Evolutionary conservation across 352 stramenopile genomes (phyloP).

Genomic region (Aphanomyces astaci): DNA sequence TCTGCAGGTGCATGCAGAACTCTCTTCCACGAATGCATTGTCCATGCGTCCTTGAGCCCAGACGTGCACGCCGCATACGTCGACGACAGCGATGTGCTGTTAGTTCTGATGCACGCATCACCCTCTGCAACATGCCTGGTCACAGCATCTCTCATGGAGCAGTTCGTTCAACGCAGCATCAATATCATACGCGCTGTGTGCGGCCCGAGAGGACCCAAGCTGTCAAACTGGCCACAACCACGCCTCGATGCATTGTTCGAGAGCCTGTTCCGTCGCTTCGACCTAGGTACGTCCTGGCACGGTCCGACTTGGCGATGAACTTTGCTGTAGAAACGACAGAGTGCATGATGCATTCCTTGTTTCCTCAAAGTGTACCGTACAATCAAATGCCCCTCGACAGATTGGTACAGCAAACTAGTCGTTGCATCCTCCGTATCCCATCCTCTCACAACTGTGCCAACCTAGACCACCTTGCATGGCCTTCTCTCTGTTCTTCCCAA

Average conservation of each 20-base stretch:
- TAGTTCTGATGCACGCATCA: slow-evolving; percentile 2
- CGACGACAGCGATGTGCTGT: slow-evolving; percentile 16
- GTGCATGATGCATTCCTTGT: not conserved
- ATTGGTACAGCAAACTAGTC: not conserved
- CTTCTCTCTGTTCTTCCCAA: not conserved
- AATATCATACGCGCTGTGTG: not conserved
- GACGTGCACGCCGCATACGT: not conserved
- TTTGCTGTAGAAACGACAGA: not conserved
- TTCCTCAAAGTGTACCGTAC: not conserved
- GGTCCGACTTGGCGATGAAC: not conserved
- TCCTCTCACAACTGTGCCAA: too few relatives aligned
- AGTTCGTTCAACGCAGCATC: slow-evolving; percentile 5
- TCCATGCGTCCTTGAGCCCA: slow-evolving; percentile 30
- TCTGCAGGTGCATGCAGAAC: slow-evolving; percentile 42
- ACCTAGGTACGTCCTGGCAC: not conserved
- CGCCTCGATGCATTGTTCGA: not conserved
- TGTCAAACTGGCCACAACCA: not conserved
- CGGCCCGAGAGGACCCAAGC: slow-evolving; percentile 5
- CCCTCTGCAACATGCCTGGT: not conserved
- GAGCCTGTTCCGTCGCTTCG: not conserved
- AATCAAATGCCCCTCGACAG: not conserved
- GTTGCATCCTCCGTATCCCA: not conserved
- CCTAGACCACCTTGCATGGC: not conserved
- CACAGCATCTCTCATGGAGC: not conserved
- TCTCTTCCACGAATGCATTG: slow-evolving; percentile 41